Evolutionary conservation across 805 yeast species (phyloP), one percentile per base, ranked within the genome.

Genomic region (Saturnispora diversa): DNA sequence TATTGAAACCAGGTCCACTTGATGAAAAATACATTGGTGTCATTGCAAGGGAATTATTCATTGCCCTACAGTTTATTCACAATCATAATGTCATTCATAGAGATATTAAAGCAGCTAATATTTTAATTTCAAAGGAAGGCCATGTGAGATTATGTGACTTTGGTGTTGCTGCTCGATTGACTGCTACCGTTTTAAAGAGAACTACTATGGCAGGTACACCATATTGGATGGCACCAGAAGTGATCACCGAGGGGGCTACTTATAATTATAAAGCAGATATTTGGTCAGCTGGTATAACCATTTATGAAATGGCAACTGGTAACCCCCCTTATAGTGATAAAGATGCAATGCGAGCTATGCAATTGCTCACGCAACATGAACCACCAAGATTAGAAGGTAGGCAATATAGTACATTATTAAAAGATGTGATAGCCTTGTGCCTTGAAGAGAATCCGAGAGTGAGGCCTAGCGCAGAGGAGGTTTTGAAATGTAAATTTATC

Each of bases 181-280:
- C 94, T 2, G 71, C 88, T 27, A 72, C 80, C 28, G 75, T 78
- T 15, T 59, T 80, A 34, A 85, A 87, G 56, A 70, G 98, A 51
- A 84, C 90, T 26, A 92, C 98, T 0, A 87, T 94, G 76, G 97
- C 95, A 0, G 94, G 94, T 6, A 84, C 94, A 1, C 94, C 94
- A 0, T 92, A 87, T 57, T 92, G 98, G 98, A 92, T 92, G 98
- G 97, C 98, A 0, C 98, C 98, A 0, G 98, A 90, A 59, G 98
- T 90, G 24, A 90, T 90, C 29, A 73, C 84, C 64, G 97, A 90
- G 59, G 94, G 94, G 30, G 83, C 81, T 12, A 72, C 80, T 7
- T 84, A 92, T 66, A 95, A 84, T 58, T 74, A 80, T 32, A 88
- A 81, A 61, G 98, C 95, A 1, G 99, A 92, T 60, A 84, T 92